phyloP scores from a whole-genome alignment of 179 eudicot genomes.

The Vitellaria paradoxa region DNA sequence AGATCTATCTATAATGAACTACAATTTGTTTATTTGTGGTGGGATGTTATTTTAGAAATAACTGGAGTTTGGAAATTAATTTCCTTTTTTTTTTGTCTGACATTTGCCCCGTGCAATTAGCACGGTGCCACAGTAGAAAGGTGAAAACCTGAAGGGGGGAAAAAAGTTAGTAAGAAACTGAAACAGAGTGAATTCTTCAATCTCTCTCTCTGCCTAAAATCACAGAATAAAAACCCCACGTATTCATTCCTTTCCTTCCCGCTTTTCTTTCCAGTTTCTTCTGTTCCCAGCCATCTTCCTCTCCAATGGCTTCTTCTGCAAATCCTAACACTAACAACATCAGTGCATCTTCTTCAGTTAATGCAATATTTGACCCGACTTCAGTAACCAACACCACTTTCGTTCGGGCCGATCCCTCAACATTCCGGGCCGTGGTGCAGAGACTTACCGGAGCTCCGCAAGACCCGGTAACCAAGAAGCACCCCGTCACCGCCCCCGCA shows the following conservation, averaged over 20 bases:
- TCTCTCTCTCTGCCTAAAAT: too few relatives aligned
- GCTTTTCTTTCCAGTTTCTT: not conserved
- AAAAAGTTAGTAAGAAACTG: too few relatives aligned
- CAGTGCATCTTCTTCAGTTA: not conserved
- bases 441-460: conserved; percentile 49
- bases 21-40: too few relatives aligned
- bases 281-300: not conserved
- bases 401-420: conserved; percentile 73
- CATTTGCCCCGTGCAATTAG: too few relatives aligned
- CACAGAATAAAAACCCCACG: too few relatives aligned
- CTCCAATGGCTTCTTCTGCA: conserved; percentile 11
- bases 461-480: conserved; percentile 8
- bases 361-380: not conserved
- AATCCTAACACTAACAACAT: not conserved
- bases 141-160: too few relatives aligned
- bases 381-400: conserved; percentile 15
- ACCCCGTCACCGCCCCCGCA: conserved; percentile 12
- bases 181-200: too few relatives aligned
- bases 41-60: too few relatives aligned
- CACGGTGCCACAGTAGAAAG: too few relatives aligned
- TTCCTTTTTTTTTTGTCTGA: too few relatives aligned
- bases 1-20: too few relatives aligned
- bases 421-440: conserved; percentile 71
- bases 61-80: too few relatives aligned
- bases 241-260: not conserved